phyloP scores from a whole-genome alignment of 2,329 filamentous ascomycete genomes.

The Colletotrichum filicis region DNA sequence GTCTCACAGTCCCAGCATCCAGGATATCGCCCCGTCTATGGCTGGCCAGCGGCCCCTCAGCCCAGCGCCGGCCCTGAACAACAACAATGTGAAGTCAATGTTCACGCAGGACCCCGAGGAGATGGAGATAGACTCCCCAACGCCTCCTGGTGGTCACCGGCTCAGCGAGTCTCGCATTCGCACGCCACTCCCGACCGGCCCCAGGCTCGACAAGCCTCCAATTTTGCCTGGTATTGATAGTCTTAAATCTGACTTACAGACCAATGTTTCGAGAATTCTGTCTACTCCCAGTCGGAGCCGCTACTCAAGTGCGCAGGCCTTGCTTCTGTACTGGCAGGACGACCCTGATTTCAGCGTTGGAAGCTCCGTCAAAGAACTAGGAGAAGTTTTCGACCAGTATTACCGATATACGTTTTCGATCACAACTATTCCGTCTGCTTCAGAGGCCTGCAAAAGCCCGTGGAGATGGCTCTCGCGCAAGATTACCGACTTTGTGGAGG shows the following conservation, averaged over 20 bases:
- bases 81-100: constrained; percentile 48
- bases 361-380: constrained; percentile 57
- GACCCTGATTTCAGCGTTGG: constrained; percentile 55
- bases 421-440: constrained; percentile 60
- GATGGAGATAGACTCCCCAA: constrained; percentile 66
- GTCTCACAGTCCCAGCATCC: constrained; percentile 61
- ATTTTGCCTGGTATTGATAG: constrained; percentile 62
- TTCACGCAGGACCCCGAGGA: constrained; percentile 60
- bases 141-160: constrained; percentile 49
- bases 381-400: constrained; percentile 60
- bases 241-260: constrained; percentile 64
- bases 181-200: constrained; percentile 67
- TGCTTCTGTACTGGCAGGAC: constrained; percentile 68
- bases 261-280: constrained; percentile 59
- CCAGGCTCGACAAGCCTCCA: constrained; percentile 62
- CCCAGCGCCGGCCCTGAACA: constrained; percentile 51
- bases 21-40: constrained; percentile 58
- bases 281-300: constrained; percentile 62
- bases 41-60: constrained; percentile 58
- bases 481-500: constrained; percentile 64
- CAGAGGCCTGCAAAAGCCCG: constrained; percentile 59
- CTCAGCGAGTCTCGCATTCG: constrained; percentile 62
- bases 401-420: constrained; percentile 63
- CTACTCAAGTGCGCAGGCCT: constrained; percentile 62
- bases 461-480: constrained; percentile 65